Evolutionary conservation across 495 filamentous ascomycete genomes (phyloP).

Genomic region (Physcia stellaris): DNA sequence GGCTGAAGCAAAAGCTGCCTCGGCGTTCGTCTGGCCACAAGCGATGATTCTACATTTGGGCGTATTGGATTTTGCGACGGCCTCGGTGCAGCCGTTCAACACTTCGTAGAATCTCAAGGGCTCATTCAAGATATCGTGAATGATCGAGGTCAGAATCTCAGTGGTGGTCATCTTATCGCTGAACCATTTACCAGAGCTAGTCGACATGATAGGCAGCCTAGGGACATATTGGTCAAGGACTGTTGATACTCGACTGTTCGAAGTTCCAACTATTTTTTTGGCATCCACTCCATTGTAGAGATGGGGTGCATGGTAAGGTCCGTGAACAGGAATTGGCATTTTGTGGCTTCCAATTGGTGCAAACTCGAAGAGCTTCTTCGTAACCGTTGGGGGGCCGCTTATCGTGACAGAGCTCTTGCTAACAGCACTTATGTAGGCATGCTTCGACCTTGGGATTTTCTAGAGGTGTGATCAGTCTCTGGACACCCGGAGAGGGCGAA

Average conservation of each 20-base stretch:
- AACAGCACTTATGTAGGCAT: slow-evolving; percentile 62
- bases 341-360: slow-evolving; percentile 41
- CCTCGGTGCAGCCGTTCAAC: slow-evolving; percentile 35
- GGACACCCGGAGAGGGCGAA: too few species aligned
- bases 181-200: slow-evolving; percentile 24
- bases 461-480: slow-evolving; percentile 17
- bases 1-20: slow-evolving; percentile 20
- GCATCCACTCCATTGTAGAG: slow-evolving; percentile 49
- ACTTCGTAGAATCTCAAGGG: slow-evolving; percentile 44
- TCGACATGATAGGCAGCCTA: slow-evolving; percentile 12
- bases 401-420: slow-evolving; percentile 57
- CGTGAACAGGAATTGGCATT: slow-evolving; percentile 56
- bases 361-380: slow-evolving; percentile 41
- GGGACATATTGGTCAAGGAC: slow-evolving; percentile 2
- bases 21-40: slow-evolving; percentile 31
- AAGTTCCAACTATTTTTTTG: slow-evolving; percentile 36
- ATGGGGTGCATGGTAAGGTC: slow-evolving; percentile 70
- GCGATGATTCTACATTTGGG: slow-evolving; percentile 37
- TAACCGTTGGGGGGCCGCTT: slow-evolving; percentile 59
- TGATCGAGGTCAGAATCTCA: slow-evolving; percentile 34
- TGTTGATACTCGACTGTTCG: slow-evolving; percentile 19
- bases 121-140: slow-evolving; percentile 45
- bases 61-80: slow-evolving; percentile 13
- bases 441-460: slow-evolving; percentile 44
- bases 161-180: slow-evolving; percentile 1